Evolutionary conservation across 306 rosid species (phyloP).

Genomic region (Inga oerstediana): DNA sequence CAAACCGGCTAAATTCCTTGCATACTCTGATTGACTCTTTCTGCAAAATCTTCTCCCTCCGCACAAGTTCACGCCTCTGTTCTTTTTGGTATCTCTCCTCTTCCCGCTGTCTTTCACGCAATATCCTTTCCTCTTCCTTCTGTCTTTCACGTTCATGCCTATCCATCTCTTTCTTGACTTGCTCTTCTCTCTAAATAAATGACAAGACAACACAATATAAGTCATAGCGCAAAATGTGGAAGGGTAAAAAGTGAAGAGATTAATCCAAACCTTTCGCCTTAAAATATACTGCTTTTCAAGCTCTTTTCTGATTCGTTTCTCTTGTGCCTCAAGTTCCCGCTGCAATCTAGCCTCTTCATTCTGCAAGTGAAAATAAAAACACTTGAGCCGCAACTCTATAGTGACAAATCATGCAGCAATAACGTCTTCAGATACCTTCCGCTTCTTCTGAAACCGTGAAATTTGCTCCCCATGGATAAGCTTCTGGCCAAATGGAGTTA

Average conservation of each 20-base stretch:
- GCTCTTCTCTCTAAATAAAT: constrained; percentile 70
- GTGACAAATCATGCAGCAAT: constrained; percentile 20
- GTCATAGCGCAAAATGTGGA: constrained; percentile 26
- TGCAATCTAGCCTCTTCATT: constrained; percentile 68
- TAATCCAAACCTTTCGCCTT: constrained; percentile 64
- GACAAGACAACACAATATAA: constrained; percentile 29
- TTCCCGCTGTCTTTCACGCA: constrained; percentile 79
- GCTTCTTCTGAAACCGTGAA: constrained; percentile 60
- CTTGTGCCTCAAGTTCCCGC: constrained; percentile 76
- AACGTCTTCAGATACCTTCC: constrained; percentile 51
- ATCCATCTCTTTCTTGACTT: constrained; percentile 71
- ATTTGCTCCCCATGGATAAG: constrained; percentile 53
- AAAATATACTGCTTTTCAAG: constrained; percentile 76
- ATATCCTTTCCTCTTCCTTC: constrained; percentile 75
- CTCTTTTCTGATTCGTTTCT: constrained; percentile 71
- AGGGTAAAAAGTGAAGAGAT: not conserved
- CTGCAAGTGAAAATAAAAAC: constrained; percentile 40
- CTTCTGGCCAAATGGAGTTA: constrained; percentile 46
- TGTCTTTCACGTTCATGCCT: constrained; percentile 71
- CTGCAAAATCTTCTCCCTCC: constrained; percentile 67
- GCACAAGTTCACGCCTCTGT: constrained; percentile 71
- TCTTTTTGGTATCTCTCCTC: constrained; percentile 74
- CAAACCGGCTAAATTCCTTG: constrained; percentile 28
- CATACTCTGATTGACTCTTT: constrained; percentile 77
- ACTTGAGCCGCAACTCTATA: constrained; percentile 24